A percentile compares a stretch with the other conserved stretches of the same genome.
phyloP scores from a whole-genome alignment of 2,329 filamentous ascomycete genomes.

The Aspergillus thermomutatus region DNA sequence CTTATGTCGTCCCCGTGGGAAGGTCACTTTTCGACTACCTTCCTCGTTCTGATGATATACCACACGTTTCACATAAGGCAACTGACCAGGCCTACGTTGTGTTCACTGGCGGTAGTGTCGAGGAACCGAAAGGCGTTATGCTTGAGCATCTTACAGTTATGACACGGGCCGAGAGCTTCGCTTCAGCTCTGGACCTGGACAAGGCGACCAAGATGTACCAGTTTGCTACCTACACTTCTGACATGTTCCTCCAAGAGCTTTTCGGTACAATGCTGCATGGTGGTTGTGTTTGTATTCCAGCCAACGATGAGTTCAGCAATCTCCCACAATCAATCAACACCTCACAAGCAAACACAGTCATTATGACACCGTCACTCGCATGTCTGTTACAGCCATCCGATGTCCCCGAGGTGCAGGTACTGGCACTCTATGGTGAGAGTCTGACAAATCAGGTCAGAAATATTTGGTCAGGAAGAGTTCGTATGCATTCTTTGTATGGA shows the following conservation, averaged over 20 bases:
- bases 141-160: conserved; percentile 34
- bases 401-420: conserved; percentile 21
- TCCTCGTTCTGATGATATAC: conserved; percentile 8
- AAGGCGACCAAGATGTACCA: conserved; percentile 34
- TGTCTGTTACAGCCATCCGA: conserved; percentile 24
- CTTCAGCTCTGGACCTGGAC: conserved; percentile 19
- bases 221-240: conserved; percentile 46
- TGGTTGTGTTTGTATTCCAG: conserved; percentile 48
- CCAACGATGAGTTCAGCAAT: conserved; percentile 46
- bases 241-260: conserved; percentile 41
- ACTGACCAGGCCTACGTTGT: conserved; percentile 31
- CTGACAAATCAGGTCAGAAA: conserved; percentile 1
- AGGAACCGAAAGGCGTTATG: conserved; percentile 33
- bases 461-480: conserved; percentile 10
- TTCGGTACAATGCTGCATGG: conserved; percentile 39
- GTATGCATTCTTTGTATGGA: conserved; percentile 24
- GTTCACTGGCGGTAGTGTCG: conserved; percentile 33
- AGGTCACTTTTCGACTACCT: conserved; percentile 36
- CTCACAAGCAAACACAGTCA: conserved; percentile 31
- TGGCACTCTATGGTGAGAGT: conserved; percentile 23
- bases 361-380: conserved; percentile 31
- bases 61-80: conserved; percentile 4
- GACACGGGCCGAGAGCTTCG: conserved; percentile 28
- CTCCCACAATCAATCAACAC: conserved; percentile 52
- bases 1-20: conserved; percentile 37